A percentile compares a stretch with the other conserved stretches of the same genome.
These are phyloP conservation scores for Dacryopinax primogenitus DNA, from an alignment of 768 basidiomycete species.

Conservation along the genomic window DNA sequence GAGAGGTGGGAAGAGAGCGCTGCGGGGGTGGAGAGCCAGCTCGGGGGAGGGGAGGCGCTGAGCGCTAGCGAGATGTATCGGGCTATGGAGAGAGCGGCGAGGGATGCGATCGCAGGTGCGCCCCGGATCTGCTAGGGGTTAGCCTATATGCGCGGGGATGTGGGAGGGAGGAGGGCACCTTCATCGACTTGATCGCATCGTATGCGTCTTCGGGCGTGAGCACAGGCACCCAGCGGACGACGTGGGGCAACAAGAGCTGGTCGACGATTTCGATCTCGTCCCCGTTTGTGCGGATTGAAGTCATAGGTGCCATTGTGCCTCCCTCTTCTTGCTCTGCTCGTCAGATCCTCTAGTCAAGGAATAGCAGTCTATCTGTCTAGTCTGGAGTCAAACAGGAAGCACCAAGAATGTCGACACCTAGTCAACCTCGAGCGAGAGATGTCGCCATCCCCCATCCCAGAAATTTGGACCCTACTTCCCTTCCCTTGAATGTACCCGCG, in stretches of 20 bases:
- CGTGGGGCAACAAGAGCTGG: conserved; percentile 75
- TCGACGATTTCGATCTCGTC: conserved; percentile 72
- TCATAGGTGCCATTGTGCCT: conserved; percentile 17
- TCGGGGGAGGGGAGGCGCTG: conserved; percentile 34
- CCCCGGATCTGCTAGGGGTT: conserved; percentile 53
- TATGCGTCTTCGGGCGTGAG: conserved; percentile 69
- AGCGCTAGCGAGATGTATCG: conserved; percentile 47
- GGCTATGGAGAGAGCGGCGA: conserved; percentile 70
- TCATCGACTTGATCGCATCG: conserved; percentile 94
- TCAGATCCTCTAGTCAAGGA: no score
- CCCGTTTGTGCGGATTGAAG: conserved; percentile 35
- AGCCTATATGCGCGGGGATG: neutral
- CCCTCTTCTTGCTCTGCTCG: no score
- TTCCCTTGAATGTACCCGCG: no score
- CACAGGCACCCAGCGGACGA: conserved; percentile 50
- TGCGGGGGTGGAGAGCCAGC: conserved; percentile 42
- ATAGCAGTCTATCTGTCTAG: no score
- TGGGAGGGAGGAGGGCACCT: conserved; percentile 36
- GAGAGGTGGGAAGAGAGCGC: conserved; percentile 44
- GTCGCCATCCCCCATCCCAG: no score
- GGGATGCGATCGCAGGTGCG: conserved; percentile 87
- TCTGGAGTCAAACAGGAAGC: no score
- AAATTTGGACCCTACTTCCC: no score
- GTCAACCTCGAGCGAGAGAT: no score
- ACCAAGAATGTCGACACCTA: no score